phyloP scores from a whole-genome alignment of 306 rosid species.

The Casuarina equisetifolia region DNA sequence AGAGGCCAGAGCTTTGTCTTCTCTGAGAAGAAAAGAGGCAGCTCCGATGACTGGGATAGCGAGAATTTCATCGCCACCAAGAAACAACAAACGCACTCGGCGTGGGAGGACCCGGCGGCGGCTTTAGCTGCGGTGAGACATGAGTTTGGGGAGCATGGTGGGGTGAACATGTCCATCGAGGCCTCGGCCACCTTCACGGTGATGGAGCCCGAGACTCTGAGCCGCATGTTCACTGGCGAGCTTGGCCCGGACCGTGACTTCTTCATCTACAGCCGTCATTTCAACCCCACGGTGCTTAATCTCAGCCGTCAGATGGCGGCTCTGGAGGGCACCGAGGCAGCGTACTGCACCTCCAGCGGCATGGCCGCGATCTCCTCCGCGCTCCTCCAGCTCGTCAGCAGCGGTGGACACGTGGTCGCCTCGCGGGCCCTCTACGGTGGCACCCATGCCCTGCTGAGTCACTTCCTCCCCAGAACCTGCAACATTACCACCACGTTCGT shows the following conservation, averaged over 20 bases:
- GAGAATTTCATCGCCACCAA: slow-evolving; percentile 24
- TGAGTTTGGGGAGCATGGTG: slow-evolving; percentile 98
- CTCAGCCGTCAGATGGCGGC: slow-evolving; percentile 94
- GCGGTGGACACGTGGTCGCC: slow-evolving; percentile 74
- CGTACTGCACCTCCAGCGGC: slow-evolving; percentile 93
- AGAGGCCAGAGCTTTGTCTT: slow-evolving; percentile 12
- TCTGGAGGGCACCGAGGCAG: slow-evolving; percentile 86
- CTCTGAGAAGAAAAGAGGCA: slow-evolving; percentile 41
- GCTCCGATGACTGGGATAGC: slow-evolving; percentile 31
- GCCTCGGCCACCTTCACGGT: slow-evolving; percentile 98
- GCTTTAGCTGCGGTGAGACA: slow-evolving; percentile 76
- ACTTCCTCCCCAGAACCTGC: slow-evolving; percentile 66
- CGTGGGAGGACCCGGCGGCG: slow-evolving; percentile 58
- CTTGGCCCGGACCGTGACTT: slow-evolving; percentile 83
- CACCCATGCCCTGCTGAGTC: slow-evolving; percentile 78
- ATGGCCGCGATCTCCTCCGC: slow-evolving; percentile 81
- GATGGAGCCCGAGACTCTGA: slow-evolving; percentile 93
- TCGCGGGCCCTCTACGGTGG: slow-evolving; percentile 72
- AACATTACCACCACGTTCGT: slow-evolving; percentile 66
- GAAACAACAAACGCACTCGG: slow-evolving; percentile 39
- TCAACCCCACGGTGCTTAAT: slow-evolving; percentile 85
- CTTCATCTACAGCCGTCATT: slow-evolving; percentile 97
- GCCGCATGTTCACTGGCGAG: slow-evolving; percentile 87
- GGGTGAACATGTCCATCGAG: slow-evolving; percentile 99
- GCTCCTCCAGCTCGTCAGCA: slow-evolving; percentile 60